Percentiles rank a stretch among this genome's conserved stretches.
Conservation (phyloP, 1,139 yeast genomes). For the Debaryomycetaceae sp. region DNA sequence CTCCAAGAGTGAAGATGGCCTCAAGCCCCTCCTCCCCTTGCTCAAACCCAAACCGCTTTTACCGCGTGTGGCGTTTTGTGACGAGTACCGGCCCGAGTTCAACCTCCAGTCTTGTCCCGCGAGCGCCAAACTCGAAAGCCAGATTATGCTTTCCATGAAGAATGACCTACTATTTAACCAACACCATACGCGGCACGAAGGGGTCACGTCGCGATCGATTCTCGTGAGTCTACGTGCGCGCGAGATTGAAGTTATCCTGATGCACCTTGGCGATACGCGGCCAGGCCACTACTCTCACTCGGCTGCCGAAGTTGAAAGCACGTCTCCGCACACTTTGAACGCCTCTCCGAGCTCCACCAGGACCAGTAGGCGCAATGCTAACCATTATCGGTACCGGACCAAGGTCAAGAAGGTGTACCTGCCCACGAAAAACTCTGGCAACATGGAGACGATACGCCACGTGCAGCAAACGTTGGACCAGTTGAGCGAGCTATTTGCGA, state of each 20-base stretch:
- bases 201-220: constrained; percentile 25
- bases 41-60: constrained; percentile 8
- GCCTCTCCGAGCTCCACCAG: background rate
- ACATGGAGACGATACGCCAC: constrained; percentile 14
- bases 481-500: constrained; percentile 14
- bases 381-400: constrained; percentile 20
- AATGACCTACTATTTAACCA: constrained; percentile 38
- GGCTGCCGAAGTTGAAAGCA: background rate
- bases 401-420: constrained; percentile 26
- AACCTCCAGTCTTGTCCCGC: constrained; percentile 38
- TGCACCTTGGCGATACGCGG: constrained; percentile 13
- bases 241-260: constrained; percentile 43
- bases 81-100: constrained; percentile 44
- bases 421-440: constrained; percentile 24
- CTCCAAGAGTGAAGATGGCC: constrained; percentile 1
- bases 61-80: constrained; percentile 38
- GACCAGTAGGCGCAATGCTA: constrained; percentile 1
- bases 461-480: constrained; percentile 17
- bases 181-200: constrained; percentile 22
- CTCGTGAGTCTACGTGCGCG: constrained; percentile 44
- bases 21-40: background rate
- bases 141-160: constrained; percentile 43
- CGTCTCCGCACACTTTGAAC: background rate
- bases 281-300: too few relatives aligned
- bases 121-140: constrained; percentile 41